Evolutionary conservation across 345 rosid genomes (phyloP).

Genomic region (Populus deltoides): DNA sequence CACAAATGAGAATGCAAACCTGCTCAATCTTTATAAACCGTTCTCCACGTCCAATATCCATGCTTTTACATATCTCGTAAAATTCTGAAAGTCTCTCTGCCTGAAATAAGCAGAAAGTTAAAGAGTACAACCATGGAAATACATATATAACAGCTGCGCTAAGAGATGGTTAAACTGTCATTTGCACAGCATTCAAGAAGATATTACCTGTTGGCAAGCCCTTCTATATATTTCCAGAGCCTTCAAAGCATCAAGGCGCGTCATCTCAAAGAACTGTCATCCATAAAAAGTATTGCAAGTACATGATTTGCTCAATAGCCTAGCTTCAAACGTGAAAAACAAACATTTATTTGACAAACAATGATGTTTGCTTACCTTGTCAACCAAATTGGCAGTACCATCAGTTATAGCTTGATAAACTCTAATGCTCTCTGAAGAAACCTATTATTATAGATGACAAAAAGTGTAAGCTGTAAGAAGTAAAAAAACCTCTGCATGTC

Average conservation of each 20-base stretch:
- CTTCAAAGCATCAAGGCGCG: constrained; percentile 73
- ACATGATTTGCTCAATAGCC: constrained; percentile 9
- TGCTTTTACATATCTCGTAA: constrained; percentile 82
- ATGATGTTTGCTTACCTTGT: constrained; percentile 56
- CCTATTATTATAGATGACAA: constrained; percentile 42
- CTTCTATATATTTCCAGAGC: constrained; percentile 80
- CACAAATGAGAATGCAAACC: constrained; percentile 44
- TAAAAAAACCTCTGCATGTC: constrained; percentile 8
- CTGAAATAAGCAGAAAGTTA: constrained; percentile 36
- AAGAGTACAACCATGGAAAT: constrained; percentile 3
- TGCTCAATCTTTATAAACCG: constrained; percentile 84
- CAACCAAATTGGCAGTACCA: constrained; percentile 84
- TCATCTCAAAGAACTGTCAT: constrained; percentile 97
- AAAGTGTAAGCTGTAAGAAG: not conserved
- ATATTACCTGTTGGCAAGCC: constrained; percentile 81
- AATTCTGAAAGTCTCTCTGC: constrained; percentile 93
- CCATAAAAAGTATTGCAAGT: constrained; percentile 17
- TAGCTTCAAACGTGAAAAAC: constrained; percentile 17
- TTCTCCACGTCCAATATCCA: constrained; percentile 82
- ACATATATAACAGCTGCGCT: not conserved
- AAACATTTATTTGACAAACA: not conserved
- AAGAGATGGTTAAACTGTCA: not conserved
- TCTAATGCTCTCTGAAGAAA: constrained; percentile 84
- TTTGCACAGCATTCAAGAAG: constrained; percentile 15
- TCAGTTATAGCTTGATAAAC: constrained; percentile 84